Conservation (phyloP, 805 yeast genomes). For the Yamadazyma tumulicola region DNA sequence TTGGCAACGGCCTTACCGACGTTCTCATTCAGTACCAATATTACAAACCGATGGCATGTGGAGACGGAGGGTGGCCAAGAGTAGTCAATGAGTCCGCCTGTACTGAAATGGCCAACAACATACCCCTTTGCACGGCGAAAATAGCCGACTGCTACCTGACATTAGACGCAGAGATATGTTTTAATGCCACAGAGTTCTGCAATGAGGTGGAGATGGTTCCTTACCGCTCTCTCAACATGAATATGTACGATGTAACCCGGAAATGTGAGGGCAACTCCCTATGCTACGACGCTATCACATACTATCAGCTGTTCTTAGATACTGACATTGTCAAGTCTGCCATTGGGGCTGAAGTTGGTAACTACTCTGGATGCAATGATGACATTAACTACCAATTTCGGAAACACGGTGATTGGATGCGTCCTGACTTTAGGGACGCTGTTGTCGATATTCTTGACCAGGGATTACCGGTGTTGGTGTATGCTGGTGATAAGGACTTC, state of each 20-base stretch:
- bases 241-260: conserved; percentile 9
- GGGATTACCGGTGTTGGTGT: conserved; percentile 72
- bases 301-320: conserved; percentile 48
- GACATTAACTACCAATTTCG: conserved; percentile 38
- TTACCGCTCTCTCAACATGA: background rate
- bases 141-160: conserved; percentile 1
- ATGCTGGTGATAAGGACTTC: conserved; percentile 90
- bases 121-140: conserved; percentile 3
- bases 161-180: conserved; percentile 3
- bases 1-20: conserved; percentile 90
- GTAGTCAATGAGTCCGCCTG: conserved; percentile 26
- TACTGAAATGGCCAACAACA: conserved; percentile 19
- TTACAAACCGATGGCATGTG: conserved; percentile 89
- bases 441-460: conserved; percentile 39
- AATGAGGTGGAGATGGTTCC: conserved; percentile 2
- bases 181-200: conserved; percentile 6
- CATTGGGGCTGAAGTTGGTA: conserved; percentile 46
- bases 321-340: conserved; percentile 47
- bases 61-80: conserved; percentile 29
- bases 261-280: conserved; percentile 7
- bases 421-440: conserved; percentile 60
- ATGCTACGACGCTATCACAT: conserved; percentile 49
- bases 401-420: conserved; percentile 53
- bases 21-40: conserved; percentile 67
- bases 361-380: background rate